Evolutionary conservation across 164 flowering plant species (phyloP), one percentile per base, ranked within the genome.

Genomic region (Vitis vinifera): DNA sequence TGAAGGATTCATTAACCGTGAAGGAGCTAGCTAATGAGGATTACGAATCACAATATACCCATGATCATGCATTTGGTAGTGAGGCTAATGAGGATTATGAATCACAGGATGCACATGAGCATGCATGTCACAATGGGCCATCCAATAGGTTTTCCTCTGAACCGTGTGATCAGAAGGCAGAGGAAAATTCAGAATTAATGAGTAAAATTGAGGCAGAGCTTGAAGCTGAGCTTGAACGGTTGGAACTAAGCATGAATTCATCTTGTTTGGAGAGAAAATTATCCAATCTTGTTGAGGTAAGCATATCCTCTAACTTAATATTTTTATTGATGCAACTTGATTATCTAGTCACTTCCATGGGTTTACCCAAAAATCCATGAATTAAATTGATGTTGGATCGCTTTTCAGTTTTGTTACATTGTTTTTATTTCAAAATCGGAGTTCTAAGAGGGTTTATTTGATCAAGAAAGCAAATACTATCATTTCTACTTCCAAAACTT

Each of bases 151-250:
- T 30, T 62, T 71, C 77, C 27, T 58, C 73, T 59, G 68, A 74
- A 64, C 70, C 30, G 10, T 29, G 37, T 58, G 59, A 44, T 69
- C 68, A 66, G 66, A 75, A 78, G 10, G 71, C 72, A 29, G 75
- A 64, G n/a, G 69, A 68, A 55, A 70, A 73, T 55, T 79, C 85
- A 50, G 89, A 81, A 44, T 76, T 82, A 51, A 79, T 81, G 79
- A 89, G 88, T 68, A 82, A 78, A 70, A 88, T 92, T 77, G 98
- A 91, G 83, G 97, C 93, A 29, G 98, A 94, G 87, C 98, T 94
- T 77, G 95, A 91, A 87, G 97, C 93, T 60, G 98, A 94, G 76
- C 79, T 94, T 70, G 95, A 89, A 77, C 87, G 89, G 77, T 69
- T 94, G 84, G 97, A 88, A 66, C 72, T 92, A 55, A 86, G 78